These are phyloP conservation scores for Phytomonas francai DNA, from an alignment of 208 protist species.

Conservation along the genomic window DNA sequence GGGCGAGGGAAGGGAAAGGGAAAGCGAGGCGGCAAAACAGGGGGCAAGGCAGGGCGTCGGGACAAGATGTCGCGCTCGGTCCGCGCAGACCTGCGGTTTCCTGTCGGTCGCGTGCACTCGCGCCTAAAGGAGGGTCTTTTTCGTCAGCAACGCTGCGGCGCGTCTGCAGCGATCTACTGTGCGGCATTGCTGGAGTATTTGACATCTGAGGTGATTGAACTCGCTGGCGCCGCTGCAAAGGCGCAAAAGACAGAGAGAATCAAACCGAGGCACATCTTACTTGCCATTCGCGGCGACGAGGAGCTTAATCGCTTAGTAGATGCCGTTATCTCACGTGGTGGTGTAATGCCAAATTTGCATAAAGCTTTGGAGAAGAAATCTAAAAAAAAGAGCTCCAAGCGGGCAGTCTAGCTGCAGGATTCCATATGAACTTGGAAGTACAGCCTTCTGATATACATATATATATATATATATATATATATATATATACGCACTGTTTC, in stretches of 20 bases:
- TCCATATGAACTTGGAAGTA: not conserved
- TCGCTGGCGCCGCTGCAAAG: constrained; percentile 96
- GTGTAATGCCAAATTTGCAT: constrained; percentile 86
- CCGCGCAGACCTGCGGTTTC: constrained; percentile 91
- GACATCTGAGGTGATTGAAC: constrained; percentile 97
- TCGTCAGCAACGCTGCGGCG: constrained; percentile 93
- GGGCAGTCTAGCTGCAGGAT: constrained; percentile 23
- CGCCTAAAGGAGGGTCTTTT: constrained; percentile 94
- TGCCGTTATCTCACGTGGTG: constrained; percentile 85
- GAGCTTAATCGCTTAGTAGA: constrained; percentile 98
- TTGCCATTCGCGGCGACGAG: constrained; percentile 98
- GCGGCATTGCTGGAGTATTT: constrained; percentile 99
- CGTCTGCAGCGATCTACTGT: constrained; percentile 96
- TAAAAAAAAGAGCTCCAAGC: constrained; percentile 86
- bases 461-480: constrained; percentile 10
- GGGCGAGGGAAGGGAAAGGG: constrained; percentile 84
- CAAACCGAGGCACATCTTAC: constrained; percentile 97
- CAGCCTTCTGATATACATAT: not conserved
- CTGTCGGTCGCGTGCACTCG: constrained; percentile 98
- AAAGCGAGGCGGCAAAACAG: constrained; percentile 83
- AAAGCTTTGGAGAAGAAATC: constrained; percentile 88
- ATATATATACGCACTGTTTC: constrained; percentile 1
- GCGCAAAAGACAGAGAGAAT: constrained; percentile 97
- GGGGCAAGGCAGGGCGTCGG: constrained; percentile 78
- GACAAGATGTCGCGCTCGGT: constrained; percentile 82